Conservation (phyloP, 2,329 filamentous ascomycete genomes). For the Clarireedia paspali region DNA sequence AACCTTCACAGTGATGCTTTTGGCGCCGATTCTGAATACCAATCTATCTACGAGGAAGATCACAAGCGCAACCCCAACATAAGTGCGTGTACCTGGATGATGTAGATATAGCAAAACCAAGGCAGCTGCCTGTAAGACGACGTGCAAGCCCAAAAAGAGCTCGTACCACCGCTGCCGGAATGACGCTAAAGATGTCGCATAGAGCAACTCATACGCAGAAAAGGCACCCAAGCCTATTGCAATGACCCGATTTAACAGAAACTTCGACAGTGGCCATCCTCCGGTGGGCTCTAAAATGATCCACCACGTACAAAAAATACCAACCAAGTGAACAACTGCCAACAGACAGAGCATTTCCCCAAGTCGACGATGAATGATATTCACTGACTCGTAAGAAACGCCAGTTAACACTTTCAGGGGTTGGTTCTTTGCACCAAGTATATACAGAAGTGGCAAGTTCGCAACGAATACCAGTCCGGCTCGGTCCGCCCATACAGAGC, state of each 20-base stretch:
- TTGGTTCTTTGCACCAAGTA: slow-evolving; percentile 60
- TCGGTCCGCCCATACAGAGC: slow-evolving; percentile 42
- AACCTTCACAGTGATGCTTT: slow-evolving; percentile 40
- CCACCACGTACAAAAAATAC: slow-evolving; percentile 50
- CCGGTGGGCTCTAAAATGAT: slow-evolving; percentile 40
- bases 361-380: slow-evolving; percentile 56
- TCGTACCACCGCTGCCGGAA: slow-evolving; percentile 57
- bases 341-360: slow-evolving; percentile 55
- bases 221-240: slow-evolving; percentile 48
- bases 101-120: slow-evolving; percentile 54
- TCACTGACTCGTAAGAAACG: slow-evolving; percentile 57
- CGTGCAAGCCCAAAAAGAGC: slow-evolving; percentile 50
- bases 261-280: slow-evolving; percentile 42
- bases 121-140: slow-evolving; percentile 47
- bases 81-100: slow-evolving; percentile 43
- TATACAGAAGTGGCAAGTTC: slow-evolving; percentile 48
- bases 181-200: slow-evolving; percentile 51
- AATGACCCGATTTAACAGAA: slow-evolving; percentile 44
- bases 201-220: slow-evolving; percentile 51
- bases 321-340: slow-evolving; percentile 45
- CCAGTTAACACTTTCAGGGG: slow-evolving; percentile 53
- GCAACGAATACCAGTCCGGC: slow-evolving; percentile 34
- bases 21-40: slow-evolving; percentile 47
- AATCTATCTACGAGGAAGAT: slow-evolving; percentile 27
- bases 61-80: slow-evolving; percentile 38